Base-by-base conservation (phyloP, 2,329 filamentous ascomycete species). In the Ceratocystis huliohia region DNA sequence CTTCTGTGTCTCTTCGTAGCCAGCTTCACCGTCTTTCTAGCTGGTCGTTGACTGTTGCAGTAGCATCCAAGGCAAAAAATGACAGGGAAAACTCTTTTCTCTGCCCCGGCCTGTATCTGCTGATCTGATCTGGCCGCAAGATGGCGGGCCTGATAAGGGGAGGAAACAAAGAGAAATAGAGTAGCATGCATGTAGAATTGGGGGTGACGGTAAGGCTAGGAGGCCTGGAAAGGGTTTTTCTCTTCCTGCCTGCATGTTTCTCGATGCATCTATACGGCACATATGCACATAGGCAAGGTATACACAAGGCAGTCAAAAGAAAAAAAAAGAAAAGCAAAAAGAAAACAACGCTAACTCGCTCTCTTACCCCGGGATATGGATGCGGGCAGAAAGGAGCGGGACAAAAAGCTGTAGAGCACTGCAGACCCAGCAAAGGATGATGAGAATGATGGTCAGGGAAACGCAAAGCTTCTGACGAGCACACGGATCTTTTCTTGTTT, bases 21-120 rank as follows among this genome's bases (percentile, higher is more conserved):
- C 4, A 57, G 53, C 53, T 33, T 57, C 53, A 57, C 53, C 53
- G 53, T 57, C 53, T 57, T 57, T 57, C 53, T n/a, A 17, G 53
- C 10, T 13, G 53, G 33, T 53, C 48, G 37, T 13, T 13, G 10
- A 53, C 37, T 10, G 17, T 20, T 20, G 50, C 20, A 7, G 50
- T 56, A 25, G 25, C 10, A 56, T 56, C 25, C 50, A 41, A 13
- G 37, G 13, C 13, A 13, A 15, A 41, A 41, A 41, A 13, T 41
- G 37, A 41, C 37, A 41, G 37, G 37, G 37, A 41, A 41, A 15
- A 41, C 37, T 41, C 37, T 41, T 41, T 41, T 41, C 37, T 4
- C 37, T 41, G 37, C 37, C 37, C 37, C 37, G 37, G 37, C 37
- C 4, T 41, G 37, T 41, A 41, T 41, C 37, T 41, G 37, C 10